Evolutionary conservation across 345 rosid genomes (phyloP).

Genomic region (Clausena lansium): DNA sequence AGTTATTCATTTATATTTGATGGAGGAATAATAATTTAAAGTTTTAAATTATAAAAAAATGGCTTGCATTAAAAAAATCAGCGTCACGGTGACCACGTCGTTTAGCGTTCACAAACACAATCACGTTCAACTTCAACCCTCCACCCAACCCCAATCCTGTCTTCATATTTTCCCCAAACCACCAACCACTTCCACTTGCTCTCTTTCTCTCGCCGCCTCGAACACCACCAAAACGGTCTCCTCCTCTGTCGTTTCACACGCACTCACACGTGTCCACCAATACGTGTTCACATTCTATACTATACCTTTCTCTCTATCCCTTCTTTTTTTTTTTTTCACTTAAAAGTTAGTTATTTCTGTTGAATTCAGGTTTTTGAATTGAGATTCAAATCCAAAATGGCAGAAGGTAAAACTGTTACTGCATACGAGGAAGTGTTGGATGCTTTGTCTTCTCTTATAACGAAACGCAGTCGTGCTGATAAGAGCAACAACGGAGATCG

Average conservation of each 20-base stretch:
- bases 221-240: neutral
- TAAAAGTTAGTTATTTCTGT: neutral
- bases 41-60: too few species aligned
- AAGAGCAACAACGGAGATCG: conserved; percentile 69
- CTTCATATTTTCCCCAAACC: neutral
- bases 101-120: too few species aligned
- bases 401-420: conserved; percentile 12
- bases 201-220: neutral
- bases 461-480: conserved; percentile 71
- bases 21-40: too few species aligned
- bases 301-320: too few species aligned
- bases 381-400: conserved; percentile 12
- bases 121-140: too few species aligned
- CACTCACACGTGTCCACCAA: too few species aligned
- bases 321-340: neutral
- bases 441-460: conserved; percentile 78
- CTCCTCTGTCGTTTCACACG: neutral
- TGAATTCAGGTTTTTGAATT: neutral
- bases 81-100: too few species aligned
- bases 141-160: conserved; percentile 1
- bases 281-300: neutral
- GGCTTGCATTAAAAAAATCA: too few species aligned
- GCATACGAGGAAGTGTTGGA: conserved; percentile 68
- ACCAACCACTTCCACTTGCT: neutral
- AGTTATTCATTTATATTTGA: too few species aligned